Percentiles rank a stretch among this genome's conserved stretches.
phyloP scores from a whole-genome alignment of 169 alveolate genomes.

The Perkinsus marinus region DNA sequence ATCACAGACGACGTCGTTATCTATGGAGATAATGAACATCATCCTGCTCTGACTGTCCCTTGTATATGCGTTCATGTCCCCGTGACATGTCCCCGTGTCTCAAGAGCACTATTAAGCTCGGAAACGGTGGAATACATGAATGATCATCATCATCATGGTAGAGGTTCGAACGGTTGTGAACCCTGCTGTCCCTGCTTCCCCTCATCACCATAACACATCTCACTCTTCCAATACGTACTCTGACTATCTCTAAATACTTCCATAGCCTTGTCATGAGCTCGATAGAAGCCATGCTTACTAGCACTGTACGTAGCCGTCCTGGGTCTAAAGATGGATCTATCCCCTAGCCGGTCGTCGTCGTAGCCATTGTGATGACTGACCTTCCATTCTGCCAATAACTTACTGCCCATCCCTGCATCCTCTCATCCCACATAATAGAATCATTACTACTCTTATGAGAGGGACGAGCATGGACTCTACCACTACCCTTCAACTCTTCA shows the following conservation, averaged over 20 bases:
- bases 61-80: no score
- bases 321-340: no score
- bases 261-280: not conserved
- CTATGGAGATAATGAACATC: no score
- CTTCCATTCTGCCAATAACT: not conserved
- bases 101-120: no score
- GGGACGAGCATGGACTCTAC: not conserved
- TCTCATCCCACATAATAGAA: not conserved
- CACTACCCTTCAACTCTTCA: not conserved
- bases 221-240: not conserved
- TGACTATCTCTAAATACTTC: not conserved
- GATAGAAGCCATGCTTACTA: not conserved
- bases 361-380: no score
- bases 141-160: not conserved
- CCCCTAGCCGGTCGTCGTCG: no score
- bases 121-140: not conserved
- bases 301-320: not conserved
- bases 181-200: no score
- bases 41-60: no score
- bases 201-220: not conserved
- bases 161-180: not conserved
- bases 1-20: no score
- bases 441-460: not conserved
- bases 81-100: no score
- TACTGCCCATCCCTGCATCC: not conserved